These are phyloP conservation scores for Ricinus communis DNA, from an alignment of 345 rosid species.

Conservation along the genomic window DNA sequence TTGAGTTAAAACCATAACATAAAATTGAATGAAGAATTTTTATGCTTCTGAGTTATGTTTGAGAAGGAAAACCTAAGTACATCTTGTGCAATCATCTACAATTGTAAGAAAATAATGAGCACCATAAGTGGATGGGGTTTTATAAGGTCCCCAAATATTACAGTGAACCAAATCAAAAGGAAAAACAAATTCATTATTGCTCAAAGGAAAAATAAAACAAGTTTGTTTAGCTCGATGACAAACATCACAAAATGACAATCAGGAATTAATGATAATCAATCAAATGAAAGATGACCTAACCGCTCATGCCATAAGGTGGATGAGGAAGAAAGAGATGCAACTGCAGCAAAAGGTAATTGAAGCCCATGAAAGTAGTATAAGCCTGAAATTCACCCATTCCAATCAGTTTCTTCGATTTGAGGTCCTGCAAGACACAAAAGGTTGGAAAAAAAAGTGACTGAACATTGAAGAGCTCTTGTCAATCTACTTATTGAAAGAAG, in stretches of 20 bases:
- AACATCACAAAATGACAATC: not conserved
- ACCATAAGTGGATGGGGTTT: not conserved
- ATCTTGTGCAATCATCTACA: not conserved
- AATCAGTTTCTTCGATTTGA: not conserved
- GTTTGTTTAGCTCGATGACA: conserved; percentile 2
- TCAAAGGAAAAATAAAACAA: not conserved
- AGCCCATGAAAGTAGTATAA: conserved; percentile 14
- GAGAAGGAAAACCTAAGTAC: not conserved
- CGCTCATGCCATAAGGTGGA: not conserved
- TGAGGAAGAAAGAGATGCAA: not conserved
- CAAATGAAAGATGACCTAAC: not conserved
- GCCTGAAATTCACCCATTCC: not conserved
- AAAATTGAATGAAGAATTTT: not conserved
- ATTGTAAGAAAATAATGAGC: not conserved
- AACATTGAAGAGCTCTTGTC: not conserved
- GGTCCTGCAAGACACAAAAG: not conserved
- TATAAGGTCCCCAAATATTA: not conserved
- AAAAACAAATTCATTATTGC: too few relatives aligned
- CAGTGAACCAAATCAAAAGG: not conserved
- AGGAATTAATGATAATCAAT: not conserved
- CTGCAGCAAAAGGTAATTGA: too few relatives aligned
- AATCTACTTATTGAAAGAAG: not conserved
- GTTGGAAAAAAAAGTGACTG: not conserved
- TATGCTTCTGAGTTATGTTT: not conserved
- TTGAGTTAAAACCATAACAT: not conserved